Evolutionary conservation across 805 yeast genomes (phyloP), one percentile per base, ranked within the genome.

Genomic region (Yarrowia sp.): DNA sequence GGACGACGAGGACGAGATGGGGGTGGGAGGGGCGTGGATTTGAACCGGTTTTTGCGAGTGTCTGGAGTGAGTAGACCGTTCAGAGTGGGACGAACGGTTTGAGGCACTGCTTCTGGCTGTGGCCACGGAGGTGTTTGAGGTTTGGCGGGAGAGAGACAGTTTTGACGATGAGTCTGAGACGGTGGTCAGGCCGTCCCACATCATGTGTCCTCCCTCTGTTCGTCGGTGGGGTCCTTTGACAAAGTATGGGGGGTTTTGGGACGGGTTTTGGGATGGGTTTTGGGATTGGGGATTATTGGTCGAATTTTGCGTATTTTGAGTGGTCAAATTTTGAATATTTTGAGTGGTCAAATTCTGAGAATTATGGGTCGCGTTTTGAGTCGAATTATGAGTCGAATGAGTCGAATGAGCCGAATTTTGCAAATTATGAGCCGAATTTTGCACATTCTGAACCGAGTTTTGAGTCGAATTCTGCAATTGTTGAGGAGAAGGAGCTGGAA

Each of bases 161-260:
- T 51, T 51, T 2, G 58, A 51, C 21, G 58, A 51, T 32, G 58
- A 51, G 43, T 51, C 58, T 2, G 58, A 51, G 22, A 51, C 41
- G 11, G 49, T 58, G 32, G 51, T 43, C 8, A 58, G 49, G 3
- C 51, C 63, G 51, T 58, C 63, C 63, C 63, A 58, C 63, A 58
- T 58, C 63, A 58, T 58, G 32, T 58, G 63, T 9, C 63, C 63
- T 41, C 63, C 63, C 19, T 58, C 63, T 0, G 63, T 58, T 3
- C 63, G 63, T 21, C 63, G 26, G 10, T 41, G 63, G 4, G 44
- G 61, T 2, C 61, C 61, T n/a, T 58, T 58, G 51, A 30, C 63
- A 4, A 41, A 41, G 14, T 26, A 54, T 5, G 59, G 41, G 19
- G 41, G n/a, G n/a, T n/a, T n/a, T n/a, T n/a, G n/a, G 30, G 30